These are phyloP conservation scores for Panicum hallii DNA, from an alignment of 202 grass and related monocot genomes.

Conservation along the genomic window DNA sequence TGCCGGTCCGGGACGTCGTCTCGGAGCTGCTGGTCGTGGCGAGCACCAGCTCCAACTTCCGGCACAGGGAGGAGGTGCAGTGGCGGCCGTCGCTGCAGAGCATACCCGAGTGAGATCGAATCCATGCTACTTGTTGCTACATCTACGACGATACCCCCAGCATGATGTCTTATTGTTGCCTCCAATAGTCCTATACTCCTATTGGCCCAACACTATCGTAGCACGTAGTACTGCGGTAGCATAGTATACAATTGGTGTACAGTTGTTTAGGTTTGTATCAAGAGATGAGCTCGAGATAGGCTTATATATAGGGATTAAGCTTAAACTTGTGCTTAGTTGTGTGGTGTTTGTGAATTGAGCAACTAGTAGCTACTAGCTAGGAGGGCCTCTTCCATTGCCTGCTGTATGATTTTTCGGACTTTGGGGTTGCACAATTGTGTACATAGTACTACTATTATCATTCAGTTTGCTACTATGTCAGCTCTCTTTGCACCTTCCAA, in stretches of 20 bases:
- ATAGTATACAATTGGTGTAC: not conserved
- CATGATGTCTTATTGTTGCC: not conserved
- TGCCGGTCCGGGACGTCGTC: conserved; percentile 23
- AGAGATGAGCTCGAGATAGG: conserved; percentile 1
- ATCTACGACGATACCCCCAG: not conserved
- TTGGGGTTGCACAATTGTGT: not conserved
- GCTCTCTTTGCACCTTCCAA: not conserved
- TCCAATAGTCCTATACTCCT: not conserved
- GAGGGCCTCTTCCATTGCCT: not conserved
- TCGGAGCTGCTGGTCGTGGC: conserved; percentile 52
- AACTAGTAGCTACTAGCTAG: not conserved
- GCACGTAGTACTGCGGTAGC: not conserved
- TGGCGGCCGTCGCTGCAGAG: conserved; percentile 75
- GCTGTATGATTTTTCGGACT: conserved; percentile 1
- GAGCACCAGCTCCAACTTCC: conserved; percentile 43
- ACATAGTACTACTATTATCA: not conserved
- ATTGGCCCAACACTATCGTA: not conserved
- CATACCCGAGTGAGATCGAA: conserved; percentile 68
- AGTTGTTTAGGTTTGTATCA: conserved; percentile 12
- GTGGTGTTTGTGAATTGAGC: conserved; percentile 6
- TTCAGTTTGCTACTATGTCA: not conserved
- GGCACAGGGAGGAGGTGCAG: conserved; percentile 49
- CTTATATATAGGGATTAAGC: not conserved
- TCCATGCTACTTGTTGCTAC: not conserved
- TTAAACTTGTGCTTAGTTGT: not conserved